These are phyloP conservation scores for Metschnikowia kunwiensis DNA, from an alignment of 805 yeast species.

Conservation along the genomic window DNA sequence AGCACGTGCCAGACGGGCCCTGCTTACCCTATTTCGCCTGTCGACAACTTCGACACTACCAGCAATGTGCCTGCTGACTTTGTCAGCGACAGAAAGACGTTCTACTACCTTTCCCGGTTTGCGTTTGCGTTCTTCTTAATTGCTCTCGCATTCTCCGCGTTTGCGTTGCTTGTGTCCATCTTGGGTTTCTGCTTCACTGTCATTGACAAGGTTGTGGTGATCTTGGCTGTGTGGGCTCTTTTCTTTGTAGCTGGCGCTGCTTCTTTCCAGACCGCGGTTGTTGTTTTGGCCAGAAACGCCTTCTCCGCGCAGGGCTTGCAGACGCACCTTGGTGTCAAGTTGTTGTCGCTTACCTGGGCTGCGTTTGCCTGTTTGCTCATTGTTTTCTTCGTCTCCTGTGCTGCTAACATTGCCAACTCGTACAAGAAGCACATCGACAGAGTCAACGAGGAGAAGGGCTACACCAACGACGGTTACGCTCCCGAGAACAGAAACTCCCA, in stretches of 20 bases:
- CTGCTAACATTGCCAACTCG: conserved; percentile 46
- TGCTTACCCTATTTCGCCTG: conserved; percentile 85
- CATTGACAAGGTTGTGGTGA: conserved; percentile 52
- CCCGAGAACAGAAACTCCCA: conserved; percentile 17
- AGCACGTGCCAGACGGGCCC: conserved; percentile 52
- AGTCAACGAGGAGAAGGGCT: conserved; percentile 25
- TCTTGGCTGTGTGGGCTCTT: conserved; percentile 50
- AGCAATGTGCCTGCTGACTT: conserved; percentile 54
- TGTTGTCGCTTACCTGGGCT: conserved; percentile 71
- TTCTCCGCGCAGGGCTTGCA: conserved; percentile 48
- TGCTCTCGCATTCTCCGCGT: conserved; percentile 59
- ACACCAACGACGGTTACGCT: conserved; percentile 21
- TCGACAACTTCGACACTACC: conserved; percentile 59
- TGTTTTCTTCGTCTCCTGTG: conserved; percentile 51
- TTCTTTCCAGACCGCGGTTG: conserved; percentile 69
- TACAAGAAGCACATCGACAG: conserved; percentile 49
- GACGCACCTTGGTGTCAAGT: conserved; percentile 53
- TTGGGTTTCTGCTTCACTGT: conserved; percentile 55
- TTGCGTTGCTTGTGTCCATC: conserved; percentile 54
- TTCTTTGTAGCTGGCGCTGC: conserved; percentile 61
- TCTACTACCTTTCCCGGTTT: conserved; percentile 63
- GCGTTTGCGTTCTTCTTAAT: conserved; percentile 61
- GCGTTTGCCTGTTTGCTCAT: conserved; percentile 52
- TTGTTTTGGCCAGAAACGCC: conserved; percentile 70
- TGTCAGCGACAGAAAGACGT: conserved; percentile 50